A percentile compares a stretch with the other conserved stretches of the same genome.
Evolutionary conservation across 1,284 basidiomycete species (phyloP).

Genomic region (Trametes hirsuta): DNA sequence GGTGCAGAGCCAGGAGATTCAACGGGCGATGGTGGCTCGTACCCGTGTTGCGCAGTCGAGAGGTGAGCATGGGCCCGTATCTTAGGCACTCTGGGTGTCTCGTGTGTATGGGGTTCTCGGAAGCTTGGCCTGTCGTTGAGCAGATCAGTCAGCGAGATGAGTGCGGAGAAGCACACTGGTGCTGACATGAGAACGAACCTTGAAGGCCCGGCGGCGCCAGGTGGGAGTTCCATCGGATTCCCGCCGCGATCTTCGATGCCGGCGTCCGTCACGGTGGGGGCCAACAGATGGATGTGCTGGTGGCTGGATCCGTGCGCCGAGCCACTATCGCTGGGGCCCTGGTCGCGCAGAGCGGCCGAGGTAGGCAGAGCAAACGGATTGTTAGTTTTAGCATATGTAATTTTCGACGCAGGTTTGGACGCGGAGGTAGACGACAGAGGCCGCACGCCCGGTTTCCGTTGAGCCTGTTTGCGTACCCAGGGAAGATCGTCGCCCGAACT

Average conservation of each 20-base stretch:
- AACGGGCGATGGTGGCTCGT: too few relatives aligned
- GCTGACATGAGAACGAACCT: conserved; percentile 26
- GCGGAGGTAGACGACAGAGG: neutral
- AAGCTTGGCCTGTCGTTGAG: conserved; percentile 5
- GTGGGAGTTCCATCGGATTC: conserved; percentile 2
- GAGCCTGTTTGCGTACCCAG: neutral
- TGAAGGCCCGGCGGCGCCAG: conserved; percentile 6
- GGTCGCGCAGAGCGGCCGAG: neutral
- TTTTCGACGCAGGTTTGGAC: neutral
- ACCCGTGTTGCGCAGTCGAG: neutral
- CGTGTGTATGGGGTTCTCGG: conserved; percentile 2
- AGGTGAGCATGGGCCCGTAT: neutral
- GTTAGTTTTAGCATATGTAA: too few relatives aligned
- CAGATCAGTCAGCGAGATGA: conserved; percentile 12
- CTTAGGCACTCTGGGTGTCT: conserved; percentile 7
- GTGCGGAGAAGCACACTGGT: neutral
- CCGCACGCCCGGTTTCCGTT: neutral
- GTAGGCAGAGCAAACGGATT: neutral
- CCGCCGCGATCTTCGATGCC: neutral
- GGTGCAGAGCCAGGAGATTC: too few relatives aligned
- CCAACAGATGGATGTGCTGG: conserved; percentile 2
- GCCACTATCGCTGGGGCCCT: neutral
- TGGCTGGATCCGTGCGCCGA: neutral
- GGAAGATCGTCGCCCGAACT: conserved; percentile 21
- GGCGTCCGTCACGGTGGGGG: neutral